Evolutionary conservation across 1,139 yeast genomes (phyloP), one percentile per base, ranked within the genome.

Genomic region (Nakaseomyces kungkrabaensis): DNA sequence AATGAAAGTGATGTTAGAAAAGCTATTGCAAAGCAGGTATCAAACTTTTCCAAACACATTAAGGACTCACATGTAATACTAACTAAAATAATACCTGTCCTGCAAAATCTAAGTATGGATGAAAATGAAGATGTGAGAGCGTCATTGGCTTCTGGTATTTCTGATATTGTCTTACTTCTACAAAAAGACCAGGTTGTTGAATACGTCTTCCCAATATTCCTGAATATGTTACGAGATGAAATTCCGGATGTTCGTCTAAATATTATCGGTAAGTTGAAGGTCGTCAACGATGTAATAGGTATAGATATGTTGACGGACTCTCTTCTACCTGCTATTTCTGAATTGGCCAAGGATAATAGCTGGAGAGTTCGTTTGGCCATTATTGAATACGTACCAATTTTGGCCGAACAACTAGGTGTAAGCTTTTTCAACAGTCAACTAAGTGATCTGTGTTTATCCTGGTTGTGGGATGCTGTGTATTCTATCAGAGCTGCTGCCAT

Each of bases 341-440:
- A 92, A 60, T 77, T 94, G 57, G 97, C 98, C 7, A 94, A 89
- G 66, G 98, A 94, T 70, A 84, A 84, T 61, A 94, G 90, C 65
- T 94, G 99, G 99, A 81, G 99, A 63, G 97, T 94, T 31, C 82
- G 98, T 64, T 76, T 94, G 65, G 98, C 98, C 13, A 92, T 94
- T 55, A 94, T 94, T 63, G 96, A 94, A 67, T 94, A 94, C 69
- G 89, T 90, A 59, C 99, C 99, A 29, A 76, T 92, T 59, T 75
- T 94, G 56, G 97, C 97, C n/a, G 85, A 86, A 61, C 98, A 94
- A 69, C 74, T 94, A 56, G 98, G 98, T 37, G 92, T 85, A 51
- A 82, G 88, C 25, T 89, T 92, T 66, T 94, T 94, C 70, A 94
- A 92, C 68, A 85, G 87, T 63, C 96, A 92, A 62, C 74, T 94